Conservation (phyloP, 2,329 filamentous ascomycete genomes). For the Diaporthe citrichinensis region DNA sequence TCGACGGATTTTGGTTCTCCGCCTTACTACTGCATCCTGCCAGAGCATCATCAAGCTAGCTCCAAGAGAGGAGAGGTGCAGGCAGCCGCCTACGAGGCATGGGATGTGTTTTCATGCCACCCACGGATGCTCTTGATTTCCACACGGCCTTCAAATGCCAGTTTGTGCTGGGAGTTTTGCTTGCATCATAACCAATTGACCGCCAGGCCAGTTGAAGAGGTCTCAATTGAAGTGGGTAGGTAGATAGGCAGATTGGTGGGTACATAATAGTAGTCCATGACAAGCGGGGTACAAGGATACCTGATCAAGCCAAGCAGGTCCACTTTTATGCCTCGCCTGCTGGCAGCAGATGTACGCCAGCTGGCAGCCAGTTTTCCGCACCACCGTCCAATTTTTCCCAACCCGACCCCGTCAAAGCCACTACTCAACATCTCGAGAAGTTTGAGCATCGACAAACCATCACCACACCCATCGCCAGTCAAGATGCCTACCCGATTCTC, state of each 20-base stretch:
- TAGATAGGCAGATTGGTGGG: no score
- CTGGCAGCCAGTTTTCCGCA: constrained; percentile 27
- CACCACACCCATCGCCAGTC: constrained; percentile 40
- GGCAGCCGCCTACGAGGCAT: no score
- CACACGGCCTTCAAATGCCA: background rate
- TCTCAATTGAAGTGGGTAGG: background rate
- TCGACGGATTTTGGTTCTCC: background rate
- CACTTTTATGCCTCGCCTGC: background rate
- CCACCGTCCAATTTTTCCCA: constrained; percentile 21
- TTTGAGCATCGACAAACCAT: constrained; percentile 41
- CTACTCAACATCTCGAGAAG: constrained; percentile 32
- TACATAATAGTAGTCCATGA: background rate
- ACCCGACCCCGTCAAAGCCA: constrained; percentile 33
- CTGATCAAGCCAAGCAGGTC: background rate
- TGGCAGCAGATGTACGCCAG: background rate
- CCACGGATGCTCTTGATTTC: background rate
- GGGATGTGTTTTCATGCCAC: background rate
- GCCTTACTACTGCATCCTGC: constrained; percentile 1
- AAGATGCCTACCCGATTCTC: constrained; percentile 77
- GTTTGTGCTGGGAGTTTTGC: background rate
- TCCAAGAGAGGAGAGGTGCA: background rate
- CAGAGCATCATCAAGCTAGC: constrained; percentile 6
- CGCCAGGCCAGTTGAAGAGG: background rate
- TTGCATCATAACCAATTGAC: background rate
- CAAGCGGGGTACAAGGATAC: background rate